phyloP scores from a whole-genome alignment of 1,284 basidiomycete species.

The Thecaphora frezii region DNA sequence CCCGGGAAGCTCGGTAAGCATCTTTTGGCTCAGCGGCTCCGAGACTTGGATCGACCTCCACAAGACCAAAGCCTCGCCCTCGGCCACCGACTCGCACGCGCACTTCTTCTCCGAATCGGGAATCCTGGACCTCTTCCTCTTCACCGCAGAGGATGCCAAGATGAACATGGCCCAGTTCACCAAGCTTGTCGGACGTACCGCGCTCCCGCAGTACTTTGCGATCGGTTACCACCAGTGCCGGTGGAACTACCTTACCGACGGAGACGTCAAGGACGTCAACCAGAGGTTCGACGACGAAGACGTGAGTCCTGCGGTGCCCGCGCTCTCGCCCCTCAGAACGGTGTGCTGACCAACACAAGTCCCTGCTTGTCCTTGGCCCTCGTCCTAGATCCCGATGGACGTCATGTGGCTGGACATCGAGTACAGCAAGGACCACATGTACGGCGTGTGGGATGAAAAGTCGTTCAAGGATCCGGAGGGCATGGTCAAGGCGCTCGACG shows the following conservation, averaged over 20 bases:
- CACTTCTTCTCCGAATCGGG: constrained; percentile 98
- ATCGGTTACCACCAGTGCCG: constrained; percentile 95
- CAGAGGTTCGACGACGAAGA: constrained; percentile 85
- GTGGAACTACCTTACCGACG: constrained; percentile 94
- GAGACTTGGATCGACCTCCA: constrained; percentile 95
- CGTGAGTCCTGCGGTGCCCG: too few relatives aligned
- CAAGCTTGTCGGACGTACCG: constrained; percentile 78
- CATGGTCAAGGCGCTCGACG: constrained; percentile 87
- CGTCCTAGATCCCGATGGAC: constrained; percentile 88
- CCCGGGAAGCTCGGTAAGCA: constrained; percentile 73
- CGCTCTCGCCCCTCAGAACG: constrained; percentile 67
- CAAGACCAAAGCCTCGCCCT: constrained; percentile 26
- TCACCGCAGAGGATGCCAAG: constrained; percentile 81
- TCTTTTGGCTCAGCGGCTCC: constrained; percentile 87
- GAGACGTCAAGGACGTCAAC: constrained; percentile 85
- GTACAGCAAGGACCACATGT: constrained; percentile 82
- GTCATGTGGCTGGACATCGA: constrained; percentile 99
- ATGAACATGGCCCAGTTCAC: constrained; percentile 85
- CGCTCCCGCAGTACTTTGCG: constrained; percentile 85
- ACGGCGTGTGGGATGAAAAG: constrained; percentile 94
- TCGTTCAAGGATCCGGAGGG: constrained; percentile 89
- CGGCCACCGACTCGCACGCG: constrained; percentile 57
- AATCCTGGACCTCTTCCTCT: constrained; percentile 88
- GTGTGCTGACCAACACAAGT: constrained; percentile 59
- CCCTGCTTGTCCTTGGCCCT: too few relatives aligned